Evolutionary conservation across 305 asterid species (phyloP), one percentile per base, ranked within the genome.

Genomic region (Galium porrigens): DNA sequence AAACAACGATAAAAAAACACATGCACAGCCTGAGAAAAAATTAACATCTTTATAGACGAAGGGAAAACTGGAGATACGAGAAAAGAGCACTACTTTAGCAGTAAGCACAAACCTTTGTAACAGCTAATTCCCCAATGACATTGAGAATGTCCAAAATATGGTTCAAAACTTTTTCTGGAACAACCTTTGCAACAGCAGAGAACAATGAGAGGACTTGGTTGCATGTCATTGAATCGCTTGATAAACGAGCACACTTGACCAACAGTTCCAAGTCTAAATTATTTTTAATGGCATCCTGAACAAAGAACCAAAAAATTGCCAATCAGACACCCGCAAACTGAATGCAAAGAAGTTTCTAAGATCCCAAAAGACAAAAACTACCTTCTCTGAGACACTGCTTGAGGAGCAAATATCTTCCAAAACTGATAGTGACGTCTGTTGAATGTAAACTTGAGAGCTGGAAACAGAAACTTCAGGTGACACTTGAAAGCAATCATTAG

Each of bases 191-290:
- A 69, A 89, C 77, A 64, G 89, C 67, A 30, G 95, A 81, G 74
- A 92, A 81, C 74, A 92, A 74, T 15, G 94, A 85, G 75, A 92
- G 81, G n/a, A 80, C 81, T 52, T 85, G 91, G 70, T 92, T 89
- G 73, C 94, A 84, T 68, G 95, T 86, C 65, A 78, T 68, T 5
- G 82, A 77, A 68, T 85, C 84, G 44, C 70, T 74, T 64, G 95
- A 75, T 46, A 80, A 73, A 64, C 88, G 91, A 73, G 86, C 95
- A 82, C 88, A 89, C 51, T 74, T 83, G 67, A 84, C 78, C 67
- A 89, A 71, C 63, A 87, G 80, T 63, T 69, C 88, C 81, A 92
- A 22, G 74, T 91, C 87, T 73, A 80, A 51, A 70, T 72, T 66
- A 54, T 64, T 58, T 46, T 58, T 25, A 22, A 71, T 63, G 57